Percentiles rank a stretch among this genome's conserved stretches.
These are phyloP conservation scores for Colletotrichum sp. DNA, from an alignment of 2,329 filamentous ascomycete species.

Conservation along the genomic window DNA sequence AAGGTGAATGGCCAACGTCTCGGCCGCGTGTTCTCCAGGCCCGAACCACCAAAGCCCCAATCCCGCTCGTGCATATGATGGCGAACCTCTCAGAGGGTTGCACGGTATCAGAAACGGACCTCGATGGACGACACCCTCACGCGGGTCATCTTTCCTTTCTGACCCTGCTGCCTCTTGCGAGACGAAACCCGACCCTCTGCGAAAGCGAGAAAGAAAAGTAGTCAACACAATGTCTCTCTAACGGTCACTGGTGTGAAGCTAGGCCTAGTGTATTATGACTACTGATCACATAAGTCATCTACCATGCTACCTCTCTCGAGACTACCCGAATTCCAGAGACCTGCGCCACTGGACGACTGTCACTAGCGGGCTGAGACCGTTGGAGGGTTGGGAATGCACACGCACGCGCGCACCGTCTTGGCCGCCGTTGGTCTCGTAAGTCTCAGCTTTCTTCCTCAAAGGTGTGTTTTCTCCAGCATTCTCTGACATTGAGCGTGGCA, in stretches of 20 bases:
- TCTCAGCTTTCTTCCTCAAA: slow-evolving; percentile 10
- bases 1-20: not conserved
- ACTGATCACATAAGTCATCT: not conserved
- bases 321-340: not conserved
- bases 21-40: not conserved
- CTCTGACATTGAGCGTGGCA: not conserved
- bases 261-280: not conserved
- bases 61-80: not conserved
- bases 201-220: not conserved
- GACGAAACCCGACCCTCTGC: not conserved
- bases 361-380: not conserved
- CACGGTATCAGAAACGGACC: not conserved
- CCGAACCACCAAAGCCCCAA: not conserved
- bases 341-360: not conserved
- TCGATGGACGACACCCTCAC: not conserved
- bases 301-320: not conserved
- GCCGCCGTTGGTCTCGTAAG: slow-evolving; percentile 10
- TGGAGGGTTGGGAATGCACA: slow-evolving; percentile 3
- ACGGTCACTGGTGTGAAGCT: slow-evolving; percentile 5
- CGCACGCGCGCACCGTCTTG: not conserved
- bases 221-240: not conserved
- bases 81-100: not conserved
- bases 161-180: not conserved
- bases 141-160: not conserved
- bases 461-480: slow-evolving; percentile 15